Evolutionary conservation across 2,329 filamentous ascomycete genomes (phyloP).

Genomic region (Colletotrichum salicis): DNA sequence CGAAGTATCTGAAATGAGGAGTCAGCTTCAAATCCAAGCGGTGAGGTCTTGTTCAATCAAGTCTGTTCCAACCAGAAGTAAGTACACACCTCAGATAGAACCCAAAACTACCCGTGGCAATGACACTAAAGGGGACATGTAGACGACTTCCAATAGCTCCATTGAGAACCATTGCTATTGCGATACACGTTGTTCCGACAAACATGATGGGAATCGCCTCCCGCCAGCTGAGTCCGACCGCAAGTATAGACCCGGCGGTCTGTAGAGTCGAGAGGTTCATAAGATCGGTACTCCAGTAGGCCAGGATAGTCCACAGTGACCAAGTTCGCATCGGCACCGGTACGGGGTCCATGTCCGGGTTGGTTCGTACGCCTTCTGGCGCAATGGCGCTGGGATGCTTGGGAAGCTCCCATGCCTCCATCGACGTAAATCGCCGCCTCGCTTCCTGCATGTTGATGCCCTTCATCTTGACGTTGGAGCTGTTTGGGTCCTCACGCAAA

Average conservation of each 20-base stretch:
- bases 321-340: conserved; percentile 42
- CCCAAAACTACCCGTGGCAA: conserved; percentile 49
- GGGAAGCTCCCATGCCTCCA: conserved; percentile 57
- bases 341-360: conserved; percentile 32
- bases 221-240: conserved; percentile 48
- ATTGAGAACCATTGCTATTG: conserved; percentile 56
- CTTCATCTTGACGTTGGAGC: conserved; percentile 36
- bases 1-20: conserved; percentile 20
- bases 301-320: conserved; percentile 47
- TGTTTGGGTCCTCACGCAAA: neutral
- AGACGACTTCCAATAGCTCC: conserved; percentile 48
- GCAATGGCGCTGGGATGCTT: conserved; percentile 59
- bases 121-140: conserved; percentile 51
- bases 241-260: conserved; percentile 47
- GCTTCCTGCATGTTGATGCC: conserved; percentile 40
- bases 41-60: neutral
- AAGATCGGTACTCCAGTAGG: conserved; percentile 50
- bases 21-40: neutral
- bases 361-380: conserved; percentile 52
- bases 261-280: conserved; percentile 49
- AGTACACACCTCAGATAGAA: conserved; percentile 46
- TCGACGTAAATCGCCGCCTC: conserved; percentile 51
- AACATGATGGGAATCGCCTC: conserved; percentile 43
- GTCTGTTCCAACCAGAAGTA: neutral
- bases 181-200: conserved; percentile 51